These are phyloP conservation scores for Lanmaoa pseudosensibilis DNA, from an alignment of 768 basidiomycete species.

Conservation along the genomic window DNA sequence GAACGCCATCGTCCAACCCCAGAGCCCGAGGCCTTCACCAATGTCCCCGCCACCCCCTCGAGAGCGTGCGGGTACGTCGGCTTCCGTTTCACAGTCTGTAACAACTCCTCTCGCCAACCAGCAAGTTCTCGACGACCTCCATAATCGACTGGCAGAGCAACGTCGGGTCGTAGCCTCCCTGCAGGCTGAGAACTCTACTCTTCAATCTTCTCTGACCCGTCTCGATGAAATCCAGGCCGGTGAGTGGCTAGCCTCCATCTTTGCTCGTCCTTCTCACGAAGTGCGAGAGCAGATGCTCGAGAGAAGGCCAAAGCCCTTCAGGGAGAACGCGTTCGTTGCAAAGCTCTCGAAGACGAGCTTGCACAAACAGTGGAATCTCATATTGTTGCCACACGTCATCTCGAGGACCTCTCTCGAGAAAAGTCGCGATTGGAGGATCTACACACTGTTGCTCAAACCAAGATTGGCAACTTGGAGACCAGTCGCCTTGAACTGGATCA, in stretches of 20 bases:
- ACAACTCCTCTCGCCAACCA: not conserved
- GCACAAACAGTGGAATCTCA: conserved; percentile 14
- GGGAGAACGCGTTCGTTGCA: conserved; percentile 19
- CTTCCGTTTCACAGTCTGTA: conserved; percentile 4
- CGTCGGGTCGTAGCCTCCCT: conserved; percentile 19
- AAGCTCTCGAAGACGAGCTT: conserved; percentile 25
- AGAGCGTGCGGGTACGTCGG: conserved; percentile 10
- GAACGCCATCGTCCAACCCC: conserved; percentile 34
- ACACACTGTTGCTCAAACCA: conserved; percentile 9
- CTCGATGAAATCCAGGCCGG: conserved; percentile 35
- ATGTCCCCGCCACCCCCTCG: conserved; percentile 17
- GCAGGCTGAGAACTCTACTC: conserved; percentile 27
- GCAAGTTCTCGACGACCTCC: conserved; percentile 14
- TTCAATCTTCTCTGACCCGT: conserved; percentile 27
- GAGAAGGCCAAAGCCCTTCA: conserved; percentile 16
- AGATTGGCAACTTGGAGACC: conserved; percentile 19
- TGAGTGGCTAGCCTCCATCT: conserved; percentile 12
- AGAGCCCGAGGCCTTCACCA: conserved; percentile 19
- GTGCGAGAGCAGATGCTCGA: conserved; percentile 15
- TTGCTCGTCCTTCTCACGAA: not conserved
- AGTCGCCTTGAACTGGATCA: conserved; percentile 11
- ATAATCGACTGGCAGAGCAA: conserved; percentile 19
- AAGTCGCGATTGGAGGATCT: conserved; percentile 24
- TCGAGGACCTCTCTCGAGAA: conserved; percentile 24
- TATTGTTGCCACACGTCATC: conserved; percentile 7